A percentile compares a stretch with the other conserved stretches of the same genome.
Evolutionary conservation across 495 filamentous ascomycete genomes (phyloP).

Genomic region (Xylaria venustula): DNA sequence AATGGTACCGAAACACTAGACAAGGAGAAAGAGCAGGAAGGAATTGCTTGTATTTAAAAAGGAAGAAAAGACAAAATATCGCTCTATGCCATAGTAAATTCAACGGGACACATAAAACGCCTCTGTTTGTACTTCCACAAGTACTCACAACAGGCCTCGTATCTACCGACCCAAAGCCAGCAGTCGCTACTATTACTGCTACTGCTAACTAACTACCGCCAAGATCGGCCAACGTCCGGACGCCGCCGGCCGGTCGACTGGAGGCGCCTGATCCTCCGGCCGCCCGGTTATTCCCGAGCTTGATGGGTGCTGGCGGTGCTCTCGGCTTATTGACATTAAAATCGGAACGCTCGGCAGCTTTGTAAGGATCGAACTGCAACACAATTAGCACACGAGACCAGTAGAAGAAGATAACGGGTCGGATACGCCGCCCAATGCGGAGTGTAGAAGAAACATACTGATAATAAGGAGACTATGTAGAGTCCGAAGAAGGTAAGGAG

Average conservation of each 20-base stretch:
- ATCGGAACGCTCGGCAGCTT: slow-evolving; percentile 58
- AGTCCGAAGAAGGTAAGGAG: slow-evolving; percentile 58
- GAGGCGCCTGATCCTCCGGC: slow-evolving; percentile 22
- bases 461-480: slow-evolving; percentile 58
- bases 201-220: slow-evolving; percentile 14
- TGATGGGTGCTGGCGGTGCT: slow-evolving; percentile 16
- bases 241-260: slow-evolving; percentile 27
- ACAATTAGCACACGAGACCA: background rate
- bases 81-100: too few species aligned
- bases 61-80: too few species aligned
- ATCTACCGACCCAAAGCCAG: background rate
- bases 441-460: slow-evolving; percentile 33
- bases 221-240: slow-evolving; percentile 46
- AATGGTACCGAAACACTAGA: too few species aligned
- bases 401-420: background rate
- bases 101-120: background rate
- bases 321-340: slow-evolving; percentile 57
- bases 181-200: too few species aligned
- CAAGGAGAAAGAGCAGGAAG: too few species aligned
- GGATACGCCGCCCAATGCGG: background rate
- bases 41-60: too few species aligned
- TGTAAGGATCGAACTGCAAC: slow-evolving; percentile 62
- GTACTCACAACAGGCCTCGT: background rate
- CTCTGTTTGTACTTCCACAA: background rate
- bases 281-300: slow-evolving; percentile 16